A percentile compares a stretch with the other conserved stretches of the same genome.
phyloP scores from a whole-genome alignment of 139 green algal genomes.

The Mesotaenium endlicherianum region DNA sequence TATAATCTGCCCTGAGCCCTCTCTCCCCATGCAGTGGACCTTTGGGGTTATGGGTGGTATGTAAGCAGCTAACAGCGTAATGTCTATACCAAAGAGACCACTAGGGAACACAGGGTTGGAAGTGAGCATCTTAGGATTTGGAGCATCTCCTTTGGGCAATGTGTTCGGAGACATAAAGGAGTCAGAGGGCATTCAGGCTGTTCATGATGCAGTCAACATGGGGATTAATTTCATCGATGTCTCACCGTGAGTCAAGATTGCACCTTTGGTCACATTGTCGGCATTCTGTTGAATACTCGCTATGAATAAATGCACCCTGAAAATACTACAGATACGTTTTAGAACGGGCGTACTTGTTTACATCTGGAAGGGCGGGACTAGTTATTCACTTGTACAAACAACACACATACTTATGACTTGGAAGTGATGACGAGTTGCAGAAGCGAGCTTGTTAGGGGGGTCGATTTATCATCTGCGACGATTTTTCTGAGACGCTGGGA shows the following conservation, averaged over 20 bases:
- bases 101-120: constrained; percentile 83
- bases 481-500: too few species aligned
- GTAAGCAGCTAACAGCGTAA: neutral
- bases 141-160: constrained; percentile 82
- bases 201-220: constrained; percentile 74
- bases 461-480: too few species aligned
- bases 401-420: too few species aligned
- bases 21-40: neutral
- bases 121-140: constrained; percentile 86
- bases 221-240: constrained; percentile 97
- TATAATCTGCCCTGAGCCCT: too few species aligned
- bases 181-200: constrained; percentile 61
- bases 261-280: neutral
- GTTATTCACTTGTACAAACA: too few species aligned
- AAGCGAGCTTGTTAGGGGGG: too few species aligned
- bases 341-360: too few species aligned
- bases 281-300: neutral
- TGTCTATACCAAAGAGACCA: constrained; percentile 9
- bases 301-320: neutral
- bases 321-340: too few species aligned
- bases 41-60: neutral
- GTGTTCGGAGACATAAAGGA: constrained; percentile 78
- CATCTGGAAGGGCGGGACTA: too few species aligned
- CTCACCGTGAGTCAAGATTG: constrained; percentile 61
- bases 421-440: too few species aligned